Conservation (phyloP, 1,284 basidiomycete species). For the Moniliella sp. region DNA sequence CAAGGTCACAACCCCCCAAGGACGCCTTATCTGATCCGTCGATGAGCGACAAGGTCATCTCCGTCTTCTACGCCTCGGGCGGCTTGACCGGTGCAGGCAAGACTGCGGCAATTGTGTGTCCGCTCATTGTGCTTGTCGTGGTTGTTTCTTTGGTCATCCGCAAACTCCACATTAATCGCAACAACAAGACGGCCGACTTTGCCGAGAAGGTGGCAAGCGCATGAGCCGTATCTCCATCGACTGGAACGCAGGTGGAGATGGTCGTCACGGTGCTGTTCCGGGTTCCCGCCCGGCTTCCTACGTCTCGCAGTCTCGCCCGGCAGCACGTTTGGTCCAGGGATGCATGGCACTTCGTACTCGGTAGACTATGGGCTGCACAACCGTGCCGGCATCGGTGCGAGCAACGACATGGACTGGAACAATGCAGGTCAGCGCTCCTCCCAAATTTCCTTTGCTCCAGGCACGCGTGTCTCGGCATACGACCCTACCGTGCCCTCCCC, state of each 20-base stretch:
- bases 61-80: slow-evolving; percentile 15
- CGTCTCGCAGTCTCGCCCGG: slow-evolving; percentile 6
- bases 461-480: too few relatives aligned
- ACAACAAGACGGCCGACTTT: slow-evolving; percentile 30
- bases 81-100: slow-evolving; percentile 17
- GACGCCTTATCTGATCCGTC: slow-evolving; percentile 10
- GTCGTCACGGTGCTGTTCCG: slow-evolving; percentile 14
- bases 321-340: too few relatives aligned
- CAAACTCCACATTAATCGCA: slow-evolving; percentile 25
- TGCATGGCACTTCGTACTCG: too few relatives aligned
- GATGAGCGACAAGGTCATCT: slow-evolving; percentile 5
- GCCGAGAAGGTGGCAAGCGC: slow-evolving; percentile 29
- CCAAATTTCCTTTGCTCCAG: too few relatives aligned
- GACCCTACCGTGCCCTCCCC: too few relatives aligned
- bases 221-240: slow-evolving; percentile 28
- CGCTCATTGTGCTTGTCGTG: slow-evolving; percentile 15
- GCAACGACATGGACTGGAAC: too few relatives aligned
- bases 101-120: slow-evolving; percentile 26
- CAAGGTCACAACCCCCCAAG: slow-evolving; percentile 9
- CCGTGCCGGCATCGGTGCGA: too few relatives aligned
- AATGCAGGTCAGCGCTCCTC: too few relatives aligned
- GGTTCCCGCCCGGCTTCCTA: slow-evolving; percentile 18
- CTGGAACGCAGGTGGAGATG: slow-evolving; percentile 21
- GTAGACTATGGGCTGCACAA: too few relatives aligned
- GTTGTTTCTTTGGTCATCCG: slow-evolving; percentile 15